phyloP scores from a whole-genome alignment of 2,329 filamentous ascomycete species.

The Dactylella cylindrospora region DNA sequence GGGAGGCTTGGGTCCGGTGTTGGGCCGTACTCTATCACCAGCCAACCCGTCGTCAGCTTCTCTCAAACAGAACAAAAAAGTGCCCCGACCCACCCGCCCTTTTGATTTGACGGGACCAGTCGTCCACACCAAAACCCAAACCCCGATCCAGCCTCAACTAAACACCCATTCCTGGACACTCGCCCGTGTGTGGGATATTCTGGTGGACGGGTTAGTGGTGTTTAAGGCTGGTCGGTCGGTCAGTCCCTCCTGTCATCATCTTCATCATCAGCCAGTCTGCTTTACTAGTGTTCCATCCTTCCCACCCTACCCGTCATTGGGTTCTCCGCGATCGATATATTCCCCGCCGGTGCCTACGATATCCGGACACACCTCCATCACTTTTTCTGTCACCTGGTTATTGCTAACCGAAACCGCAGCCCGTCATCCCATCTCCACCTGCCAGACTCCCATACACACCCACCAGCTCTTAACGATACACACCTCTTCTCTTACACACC shows the following conservation, averaged over 20 bases:
- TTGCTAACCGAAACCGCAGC: conserved; percentile 7
- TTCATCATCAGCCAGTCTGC: conserved; percentile 5
- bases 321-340: neutral
- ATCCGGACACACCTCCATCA: neutral
- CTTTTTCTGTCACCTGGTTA: conserved; percentile 19
- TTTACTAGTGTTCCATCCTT: neutral
- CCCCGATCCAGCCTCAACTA: no score
- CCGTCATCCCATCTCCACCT: conserved; percentile 35
- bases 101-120: no score
- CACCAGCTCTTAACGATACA: conserved; percentile 17
- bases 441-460: conserved; percentile 5
- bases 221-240: conserved; percentile 43
- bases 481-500: conserved; percentile 13
- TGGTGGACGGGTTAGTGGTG: conserved; percentile 44
- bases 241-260: conserved; percentile 22
- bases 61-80: conserved; percentile 13
- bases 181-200: conserved; percentile 7
- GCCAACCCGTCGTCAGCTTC: conserved; percentile 23
- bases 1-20: no score
- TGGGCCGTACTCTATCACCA: conserved; percentile 9
- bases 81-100: no score
- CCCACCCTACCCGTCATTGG: neutral
- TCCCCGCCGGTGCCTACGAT: neutral
- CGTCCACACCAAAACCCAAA: no score
- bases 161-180: no score